A percentile compares a stretch with the other conserved stretches of the same genome.
Evolutionary conservation across 352 stramenopile genomes (phyloP).

Genomic region (Blastocystis sp.): DNA sequence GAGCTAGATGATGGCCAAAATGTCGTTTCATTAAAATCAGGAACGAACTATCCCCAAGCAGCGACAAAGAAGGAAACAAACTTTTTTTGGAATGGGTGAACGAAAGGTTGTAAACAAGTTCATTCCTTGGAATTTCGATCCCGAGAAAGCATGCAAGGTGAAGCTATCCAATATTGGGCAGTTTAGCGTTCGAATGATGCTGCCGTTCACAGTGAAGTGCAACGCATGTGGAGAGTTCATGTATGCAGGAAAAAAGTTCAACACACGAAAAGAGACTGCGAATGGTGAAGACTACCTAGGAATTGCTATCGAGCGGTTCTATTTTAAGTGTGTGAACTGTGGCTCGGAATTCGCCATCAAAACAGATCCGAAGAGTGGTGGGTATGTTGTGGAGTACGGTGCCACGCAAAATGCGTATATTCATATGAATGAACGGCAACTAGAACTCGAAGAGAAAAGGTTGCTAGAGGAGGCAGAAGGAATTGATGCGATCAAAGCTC

Average conservation of each 20-base stretch:
- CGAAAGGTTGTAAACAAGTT: slow-evolving; percentile 99
- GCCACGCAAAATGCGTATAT: slow-evolving; percentile 93
- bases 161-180: slow-evolving; percentile 79
- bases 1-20: not conserved
- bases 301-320: slow-evolving; percentile 92
- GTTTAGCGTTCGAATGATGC: slow-evolving; percentile 95
- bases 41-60: too few species aligned
- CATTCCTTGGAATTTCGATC: slow-evolving; percentile 96
- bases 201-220: slow-evolving; percentile 95
- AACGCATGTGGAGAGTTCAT: slow-evolving; percentile 93
- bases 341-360: slow-evolving; percentile 90
- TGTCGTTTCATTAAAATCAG: not conserved
- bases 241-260: slow-evolving; percentile 98
- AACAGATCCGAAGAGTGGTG: slow-evolving; percentile 93
- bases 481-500: slow-evolving; percentile 88
- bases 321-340: slow-evolving; percentile 93
- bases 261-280: slow-evolving; percentile 92
- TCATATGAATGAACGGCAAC: slow-evolving; percentile 81
- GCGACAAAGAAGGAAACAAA: not conserved
- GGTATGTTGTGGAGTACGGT: slow-evolving; percentile 92
- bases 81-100: slow-evolving; percentile 84
- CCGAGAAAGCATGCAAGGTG: slow-evolving; percentile 75
- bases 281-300: slow-evolving; percentile 88
- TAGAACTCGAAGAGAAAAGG: slow-evolving; percentile 72
- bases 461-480: slow-evolving; percentile 83